phyloP scores from a whole-genome alignment of 331 rosid genomes.

The Arachis monticola region DNA sequence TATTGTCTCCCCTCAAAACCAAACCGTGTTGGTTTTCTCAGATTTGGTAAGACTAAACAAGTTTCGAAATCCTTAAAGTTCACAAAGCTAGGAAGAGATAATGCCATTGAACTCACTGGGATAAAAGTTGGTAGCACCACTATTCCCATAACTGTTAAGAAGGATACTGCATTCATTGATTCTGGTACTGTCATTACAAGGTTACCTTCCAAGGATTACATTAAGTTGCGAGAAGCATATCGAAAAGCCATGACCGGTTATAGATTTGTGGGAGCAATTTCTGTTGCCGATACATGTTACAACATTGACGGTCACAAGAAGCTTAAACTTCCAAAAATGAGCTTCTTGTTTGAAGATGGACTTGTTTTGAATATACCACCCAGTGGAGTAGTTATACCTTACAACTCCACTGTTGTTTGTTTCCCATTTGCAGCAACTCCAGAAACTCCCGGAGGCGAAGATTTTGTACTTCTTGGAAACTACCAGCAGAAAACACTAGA shows the following conservation, averaged over 20 bases:
- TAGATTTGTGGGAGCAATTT: neutral
- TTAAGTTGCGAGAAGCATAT: neutral
- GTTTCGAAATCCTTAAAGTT: neutral
- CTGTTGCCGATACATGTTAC: neutral
- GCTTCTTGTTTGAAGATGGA: neutral
- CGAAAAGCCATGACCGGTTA: slow-evolving; percentile 12
- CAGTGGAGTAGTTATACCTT: neutral
- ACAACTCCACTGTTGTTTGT: slow-evolving; percentile 8
- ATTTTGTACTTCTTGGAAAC: neutral
- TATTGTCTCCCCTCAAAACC: slow-evolving; percentile 2
- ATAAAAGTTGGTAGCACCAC: neutral
- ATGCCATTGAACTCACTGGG: neutral
- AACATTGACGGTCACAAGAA: neutral
- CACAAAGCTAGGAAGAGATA: neutral
- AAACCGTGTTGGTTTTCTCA: neutral
- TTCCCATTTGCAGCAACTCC: neutral
- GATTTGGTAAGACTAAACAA: neutral
- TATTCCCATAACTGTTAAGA: neutral
- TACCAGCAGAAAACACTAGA: slow-evolving; percentile 5
- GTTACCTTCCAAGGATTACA: slow-evolving; percentile 1
- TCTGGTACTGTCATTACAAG: neutral
- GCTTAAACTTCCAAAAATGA: neutral
- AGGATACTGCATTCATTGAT: slow-evolving; percentile 13
- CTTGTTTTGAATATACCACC: neutral
- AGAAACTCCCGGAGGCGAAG: neutral